A percentile compares a stretch with the other conserved stretches of the same genome.
phyloP scores from a whole-genome alignment of 148 eudicot species.

The Fagopyrum esculentum region DNA sequence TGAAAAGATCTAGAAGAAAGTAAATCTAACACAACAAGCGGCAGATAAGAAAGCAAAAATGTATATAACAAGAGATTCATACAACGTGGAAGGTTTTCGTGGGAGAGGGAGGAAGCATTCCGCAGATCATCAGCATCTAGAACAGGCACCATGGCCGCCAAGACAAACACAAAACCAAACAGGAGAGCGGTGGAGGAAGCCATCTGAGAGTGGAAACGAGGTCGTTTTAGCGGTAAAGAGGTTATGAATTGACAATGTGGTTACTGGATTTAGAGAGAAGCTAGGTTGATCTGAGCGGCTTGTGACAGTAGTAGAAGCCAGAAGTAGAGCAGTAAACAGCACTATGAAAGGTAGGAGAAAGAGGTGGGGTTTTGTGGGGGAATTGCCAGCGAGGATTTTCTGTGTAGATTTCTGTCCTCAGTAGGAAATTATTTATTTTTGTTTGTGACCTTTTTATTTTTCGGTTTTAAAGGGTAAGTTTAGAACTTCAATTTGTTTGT shows the following conservation, averaged over 20 bases:
- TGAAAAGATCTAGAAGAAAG: not conserved
- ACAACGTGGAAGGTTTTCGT: not conserved
- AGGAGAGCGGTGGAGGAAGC: not conserved
- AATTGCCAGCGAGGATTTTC: not conserved
- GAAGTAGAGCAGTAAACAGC: not conserved
- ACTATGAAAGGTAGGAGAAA: not conserved
- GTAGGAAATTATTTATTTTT: not conserved
- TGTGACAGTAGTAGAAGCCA: not conserved
- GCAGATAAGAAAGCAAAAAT: not conserved
- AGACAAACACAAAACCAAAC: not conserved
- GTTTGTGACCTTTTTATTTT: not conserved
- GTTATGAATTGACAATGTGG: not conserved
- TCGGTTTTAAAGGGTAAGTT: too few species aligned
- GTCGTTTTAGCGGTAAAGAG: not conserved
- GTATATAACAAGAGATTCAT: not conserved
- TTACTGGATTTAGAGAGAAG: not conserved
- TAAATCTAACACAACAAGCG: too few species aligned
- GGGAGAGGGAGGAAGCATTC: not conserved
- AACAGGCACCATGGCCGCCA: not conserved
- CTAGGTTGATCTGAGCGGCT: not conserved
- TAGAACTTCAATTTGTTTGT: too few species aligned
- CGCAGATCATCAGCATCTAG: not conserved
- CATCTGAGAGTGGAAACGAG: not conserved
- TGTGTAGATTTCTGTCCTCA: not conserved
- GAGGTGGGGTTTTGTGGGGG: slow-evolving; percentile 1